Evolutionary conservation across 257 asterid species (phyloP), one percentile per base, ranked within the genome.

Genomic region (Solanum appendiculatum): DNA sequence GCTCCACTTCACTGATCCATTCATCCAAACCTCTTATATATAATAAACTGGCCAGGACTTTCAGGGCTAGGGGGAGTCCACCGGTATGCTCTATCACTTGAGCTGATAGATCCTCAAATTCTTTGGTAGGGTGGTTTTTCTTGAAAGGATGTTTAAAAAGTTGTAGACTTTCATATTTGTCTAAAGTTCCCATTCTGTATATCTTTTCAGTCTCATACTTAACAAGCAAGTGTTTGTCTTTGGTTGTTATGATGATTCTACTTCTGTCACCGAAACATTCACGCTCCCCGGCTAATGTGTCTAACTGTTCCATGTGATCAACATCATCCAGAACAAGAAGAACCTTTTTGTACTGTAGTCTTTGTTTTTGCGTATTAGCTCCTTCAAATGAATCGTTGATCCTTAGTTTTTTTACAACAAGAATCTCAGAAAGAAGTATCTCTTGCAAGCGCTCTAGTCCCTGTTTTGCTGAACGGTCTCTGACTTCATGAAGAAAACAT

Each of bases 191-290:
- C 78, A 86, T 18, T 25, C 20, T 34, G 29, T 86, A 86, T 11
- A 75, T 36, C 46, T 27, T 34, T 14, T 16, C 33, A 2, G 25
- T 54, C 15, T 77, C 56, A 31, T 83, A 34, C 10, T 40, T 60
- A 58, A 83, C n/a, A 54, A 86, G 74, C 81, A 86, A 56, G 33
- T 77, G 78, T 64, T 56, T 78, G 9, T 77, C 44, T 36, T 72
- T 75, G 6, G 88, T 86, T 77, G 88, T 86, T 25, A 86, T 77
- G 31, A 86, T 56, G 74, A 86, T 69, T 69, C 87, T 85, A 85
- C 83, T 69, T n/a, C 87, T 46, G 3, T 10, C 3, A 85, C 87
- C 87, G 44, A 68, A 85, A 83, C 87, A 85, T 44, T 85, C 82
- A 29, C 58, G 36, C 21, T 46, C 6, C 68, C 60, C 29, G 6